Base-by-base conservation (phyloP, 139 green algal genomes). In the Auxenochlorella pyrenoidosa region DNA sequence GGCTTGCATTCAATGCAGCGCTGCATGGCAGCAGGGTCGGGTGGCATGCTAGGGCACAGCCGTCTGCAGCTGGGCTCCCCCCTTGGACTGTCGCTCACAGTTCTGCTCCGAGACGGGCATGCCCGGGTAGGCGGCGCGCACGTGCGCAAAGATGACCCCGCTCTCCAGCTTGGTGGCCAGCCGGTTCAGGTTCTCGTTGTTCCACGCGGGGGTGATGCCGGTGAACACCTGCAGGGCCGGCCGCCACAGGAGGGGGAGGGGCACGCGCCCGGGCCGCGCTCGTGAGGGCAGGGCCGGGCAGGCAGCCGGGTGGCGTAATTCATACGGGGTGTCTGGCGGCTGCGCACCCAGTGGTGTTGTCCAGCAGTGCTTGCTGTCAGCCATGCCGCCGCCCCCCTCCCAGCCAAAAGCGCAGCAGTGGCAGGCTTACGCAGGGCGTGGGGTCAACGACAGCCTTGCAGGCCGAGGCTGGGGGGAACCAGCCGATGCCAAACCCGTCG, bases 91-190 rank as follows among this genome's bases (percentile, higher is more conserved):
- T 24, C 54, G 16, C 54, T 63, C 54, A 63, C 97, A 98, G 90
- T 98, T 98, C 81, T 97, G 94, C 88, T 98, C 96, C 60, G 72
- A 96, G 71, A 99, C 97, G 22, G 97, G 96, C 93, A 99, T 99
- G 75, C 96, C 97, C 0, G 96, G 97, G 85, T 98, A 98, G 0
- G 97, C 97, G 1, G 97, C 97, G 0, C 96, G 89, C 70, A 99
- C 97, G 87, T 99, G 97, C 3, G 97, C 97, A 92, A 99, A 99
- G 34, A 99, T 93, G 26, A 99, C 87, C 0, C 95, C 95, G 22
- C 94, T 97, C 32, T 95, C 90, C 75, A 99, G 97, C 91, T 99
- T 99, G 88, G 90, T 92, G 6, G 96, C 93, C 73, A 99, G 92
- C 8, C 97, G 91, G 13, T 93, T 91, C 41, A 99, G 94, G 91